Conservation (phyloP, 768 basidiomycete genomes). For the Panaeolus papilionaceus region DNA sequence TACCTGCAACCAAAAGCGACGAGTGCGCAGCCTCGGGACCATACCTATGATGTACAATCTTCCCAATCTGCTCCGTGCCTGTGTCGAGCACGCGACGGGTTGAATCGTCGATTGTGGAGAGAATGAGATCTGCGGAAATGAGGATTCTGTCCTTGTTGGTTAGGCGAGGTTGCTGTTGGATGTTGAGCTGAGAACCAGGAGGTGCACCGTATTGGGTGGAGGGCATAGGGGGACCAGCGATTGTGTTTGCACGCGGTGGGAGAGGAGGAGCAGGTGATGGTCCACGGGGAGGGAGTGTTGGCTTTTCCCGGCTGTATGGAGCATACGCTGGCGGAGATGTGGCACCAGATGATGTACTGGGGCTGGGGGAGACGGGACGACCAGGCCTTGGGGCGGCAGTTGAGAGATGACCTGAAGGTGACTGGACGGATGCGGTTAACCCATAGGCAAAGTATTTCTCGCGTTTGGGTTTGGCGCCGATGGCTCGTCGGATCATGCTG, state of each 20-base stretch:
- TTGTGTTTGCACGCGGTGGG: constrained; percentile 38
- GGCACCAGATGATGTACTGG: constrained; percentile 5
- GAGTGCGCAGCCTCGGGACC: constrained; percentile 68
- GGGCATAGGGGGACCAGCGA: constrained; percentile 15
- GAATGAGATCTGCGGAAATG: constrained; percentile 69
- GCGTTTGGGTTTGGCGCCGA: constrained; percentile 52
- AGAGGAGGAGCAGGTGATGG: constrained; percentile 43
- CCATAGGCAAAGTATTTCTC: constrained; percentile 25
- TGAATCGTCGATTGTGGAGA: constrained; percentile 68
- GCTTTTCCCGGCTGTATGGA: constrained; percentile 28
- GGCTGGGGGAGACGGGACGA: neutral
- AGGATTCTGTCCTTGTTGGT: constrained; percentile 55
- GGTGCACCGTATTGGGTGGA: constrained; percentile 12
- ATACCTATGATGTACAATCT: constrained; percentile 67
- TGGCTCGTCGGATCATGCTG: constrained; percentile 59
- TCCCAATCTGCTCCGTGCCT: constrained; percentile 52
- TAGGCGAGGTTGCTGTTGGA: constrained; percentile 35
- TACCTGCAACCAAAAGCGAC: constrained; percentile 63
- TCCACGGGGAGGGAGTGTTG: constrained; percentile 39
- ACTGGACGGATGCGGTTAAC: constrained; percentile 12
- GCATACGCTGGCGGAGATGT: constrained; percentile 17
- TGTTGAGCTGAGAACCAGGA: constrained; percentile 23
- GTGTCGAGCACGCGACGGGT: constrained; percentile 57
- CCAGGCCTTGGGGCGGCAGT: neutral
- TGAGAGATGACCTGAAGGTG: constrained; percentile 2